Evolutionary conservation across 345 rosid genomes (phyloP), one percentile per base, ranked within the genome.

Genomic region (Erucastrum elatum): DNA sequence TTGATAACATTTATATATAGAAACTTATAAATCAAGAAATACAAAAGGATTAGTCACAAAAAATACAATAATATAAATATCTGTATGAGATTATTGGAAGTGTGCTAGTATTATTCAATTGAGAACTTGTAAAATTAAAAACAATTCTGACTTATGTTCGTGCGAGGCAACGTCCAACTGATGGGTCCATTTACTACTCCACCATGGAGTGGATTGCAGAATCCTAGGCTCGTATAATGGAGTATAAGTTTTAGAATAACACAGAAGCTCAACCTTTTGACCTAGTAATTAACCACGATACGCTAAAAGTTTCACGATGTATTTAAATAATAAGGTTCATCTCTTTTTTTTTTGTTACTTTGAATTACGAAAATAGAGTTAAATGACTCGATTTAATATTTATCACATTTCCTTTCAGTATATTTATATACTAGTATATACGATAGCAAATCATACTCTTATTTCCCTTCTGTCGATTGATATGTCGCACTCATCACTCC

Each of bases 151-250:
- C 75, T 80, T 75, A 29, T 55, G 68, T 75, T 80, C 64, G 68
- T 68, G 83, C 60, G 83, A 58, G 68, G 80, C 83, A 75, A 80
- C 64, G 66, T 70, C 72, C 63, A 70, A 64, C 62, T 41, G 33
- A 80, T 80, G 83, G 83, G 83, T 80, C 83, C 80, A 70, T 70
- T 80, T 75, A 70, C 63, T 59, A 26, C 80, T 64, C 83, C 83
- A 80, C 76, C 79, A 64, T 44, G 80, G 68, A 70, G 83, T 80
- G 80, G 83, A 75, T 67, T 71, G 70, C 58, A 80, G 80, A 70
- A 80, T 75, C 82, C 82, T n/a, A 79, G 75, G 82, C 78, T 79
- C 70, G 8, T 60, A 74, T 60, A 66, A 62, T 25, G 60, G 11
- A 66, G 68, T 35, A 61, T 46, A 44, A 10, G 7, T 46, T 30